Conservation (phyloP, 2,329 filamentous ascomycete genomes). For the Colletotrichum sp. region DNA sequence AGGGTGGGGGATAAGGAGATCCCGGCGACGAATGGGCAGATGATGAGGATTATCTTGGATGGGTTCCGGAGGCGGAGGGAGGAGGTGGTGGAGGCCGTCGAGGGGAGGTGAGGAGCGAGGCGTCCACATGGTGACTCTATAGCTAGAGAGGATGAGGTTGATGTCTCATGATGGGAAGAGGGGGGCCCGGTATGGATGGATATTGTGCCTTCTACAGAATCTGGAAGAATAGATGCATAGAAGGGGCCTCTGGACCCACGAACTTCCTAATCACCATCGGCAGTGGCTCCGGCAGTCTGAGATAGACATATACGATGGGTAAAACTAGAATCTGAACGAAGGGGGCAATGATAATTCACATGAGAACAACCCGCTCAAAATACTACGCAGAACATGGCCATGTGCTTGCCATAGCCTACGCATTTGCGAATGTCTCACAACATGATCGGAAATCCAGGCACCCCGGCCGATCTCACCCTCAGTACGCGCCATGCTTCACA, state of each 20-base stretch:
- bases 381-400: not conserved
- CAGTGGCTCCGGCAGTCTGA: not conserved
- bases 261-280: not conserved
- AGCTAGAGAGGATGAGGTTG: not conserved
- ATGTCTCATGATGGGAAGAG: not conserved
- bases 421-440: not conserved
- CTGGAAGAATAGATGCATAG: not conserved
- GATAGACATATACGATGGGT: not conserved
- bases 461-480: not conserved
- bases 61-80: constrained; percentile 32
- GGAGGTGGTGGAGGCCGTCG: not conserved
- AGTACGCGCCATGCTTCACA: not conserved
- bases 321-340: not conserved
- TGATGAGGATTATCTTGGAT: constrained; percentile 31
- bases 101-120: not conserved
- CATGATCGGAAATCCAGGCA: not conserved
- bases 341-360: not conserved
- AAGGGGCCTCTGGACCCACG: not conserved
- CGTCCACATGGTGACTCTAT: not conserved
- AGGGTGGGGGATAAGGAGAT: constrained; percentile 31
- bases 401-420: not conserved
- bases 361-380: not conserved
- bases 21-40: constrained; percentile 29
- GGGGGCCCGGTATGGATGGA: not conserved
- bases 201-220: not conserved